Evolutionary conservation across 805 yeast genomes (phyloP).

Genomic region (Wickerhamiella dianesei): DNA sequence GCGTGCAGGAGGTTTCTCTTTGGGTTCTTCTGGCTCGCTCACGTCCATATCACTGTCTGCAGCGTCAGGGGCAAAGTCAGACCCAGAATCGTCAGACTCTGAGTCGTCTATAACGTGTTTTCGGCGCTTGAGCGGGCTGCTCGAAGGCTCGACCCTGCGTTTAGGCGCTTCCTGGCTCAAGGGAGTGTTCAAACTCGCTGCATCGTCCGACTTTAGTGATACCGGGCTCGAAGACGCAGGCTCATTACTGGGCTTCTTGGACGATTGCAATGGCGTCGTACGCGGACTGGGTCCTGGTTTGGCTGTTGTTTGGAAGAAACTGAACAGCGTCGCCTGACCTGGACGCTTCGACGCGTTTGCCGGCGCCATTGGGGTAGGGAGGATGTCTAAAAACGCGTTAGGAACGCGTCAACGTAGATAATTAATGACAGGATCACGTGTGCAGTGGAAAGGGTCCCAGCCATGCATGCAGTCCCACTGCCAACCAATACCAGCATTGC

Average conservation of each 20-base stretch:
- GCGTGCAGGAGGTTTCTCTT: no score
- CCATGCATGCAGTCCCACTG: no score
- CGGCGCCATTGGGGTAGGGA: neutral
- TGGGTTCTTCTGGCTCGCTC: slow-evolving; percentile 16
- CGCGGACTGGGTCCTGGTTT: neutral
- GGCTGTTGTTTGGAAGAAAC: slow-evolving; percentile 11
- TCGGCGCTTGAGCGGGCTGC: neutral
- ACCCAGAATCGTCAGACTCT: slow-evolving; percentile 21
- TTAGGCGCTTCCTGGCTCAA: neutral
- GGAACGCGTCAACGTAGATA: neutral
- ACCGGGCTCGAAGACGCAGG: neutral
- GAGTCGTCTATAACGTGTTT: slow-evolving; percentile 22
- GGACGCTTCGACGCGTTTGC: neutral
- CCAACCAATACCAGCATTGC: no score
- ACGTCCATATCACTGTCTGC: neutral
- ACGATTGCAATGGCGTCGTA: neutral
- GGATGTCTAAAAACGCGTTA: slow-evolving; percentile 1
- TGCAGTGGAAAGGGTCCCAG: neutral
- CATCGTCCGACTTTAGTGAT: neutral
- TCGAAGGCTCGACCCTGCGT: neutral
- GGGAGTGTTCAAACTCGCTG: slow-evolving; percentile 1
- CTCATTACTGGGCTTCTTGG: neutral
- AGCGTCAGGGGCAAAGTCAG: neutral
- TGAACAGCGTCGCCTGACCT: slow-evolving; percentile 11
- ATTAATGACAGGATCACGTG: neutral